Evolutionary conservation across 2,329 filamentous ascomycete genomes (phyloP), one percentile per base, ranked within the genome.

Genomic region (Diaporthe ilicicola): DNA sequence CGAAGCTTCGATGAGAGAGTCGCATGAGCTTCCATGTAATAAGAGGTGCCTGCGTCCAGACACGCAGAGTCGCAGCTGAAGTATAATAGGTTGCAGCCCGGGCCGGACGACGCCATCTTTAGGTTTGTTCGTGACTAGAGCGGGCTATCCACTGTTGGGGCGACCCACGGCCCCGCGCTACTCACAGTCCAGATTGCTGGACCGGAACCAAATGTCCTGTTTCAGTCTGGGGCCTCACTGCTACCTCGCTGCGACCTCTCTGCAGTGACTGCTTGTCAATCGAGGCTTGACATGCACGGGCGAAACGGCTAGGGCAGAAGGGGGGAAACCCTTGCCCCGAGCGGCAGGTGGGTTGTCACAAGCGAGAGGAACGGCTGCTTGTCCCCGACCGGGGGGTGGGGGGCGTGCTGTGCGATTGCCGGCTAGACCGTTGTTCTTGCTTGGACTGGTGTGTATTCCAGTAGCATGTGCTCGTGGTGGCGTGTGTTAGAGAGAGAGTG

Each of bases 161-260:
- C n/a, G 59, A 50, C 44, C 59, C 59, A 64, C 59, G 59, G 22
- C 59, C 59, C 44, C 44, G 42, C 59, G 59, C 59, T 64, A 64
- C n/a, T 22, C n/a, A 64, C 44, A 24, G 59, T 19, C 42, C 42
- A 62, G 59, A 12, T 29, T 62, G 59, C 42, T 62, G 59, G 59
- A n/a, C 42, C 27, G 42, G 44, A 42, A 44, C 44, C 27, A 6
- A 50, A 34, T 29, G 44, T 27, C 44, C 59, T 37, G 59, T 64
- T 64, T 64, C 59, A 64, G 59, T 50, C 59, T 9, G 9, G 37
- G 42, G 59, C 27, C 37, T n/a, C 59, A 50, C n/a, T 64, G 59
- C 59, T 64, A 64, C 59, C n/a, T 48, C 15, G n/a, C n/a, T n/a
- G n/a, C n/a, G n/a, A n/a, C n/a, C n/a, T n/a, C n/a, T n/a, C n/a